A percentile compares a stretch with the other conserved stretches of the same genome.
Evolutionary conservation across 257 asterid species (phyloP).

Genomic region (Anisodus acutangulus): DNA sequence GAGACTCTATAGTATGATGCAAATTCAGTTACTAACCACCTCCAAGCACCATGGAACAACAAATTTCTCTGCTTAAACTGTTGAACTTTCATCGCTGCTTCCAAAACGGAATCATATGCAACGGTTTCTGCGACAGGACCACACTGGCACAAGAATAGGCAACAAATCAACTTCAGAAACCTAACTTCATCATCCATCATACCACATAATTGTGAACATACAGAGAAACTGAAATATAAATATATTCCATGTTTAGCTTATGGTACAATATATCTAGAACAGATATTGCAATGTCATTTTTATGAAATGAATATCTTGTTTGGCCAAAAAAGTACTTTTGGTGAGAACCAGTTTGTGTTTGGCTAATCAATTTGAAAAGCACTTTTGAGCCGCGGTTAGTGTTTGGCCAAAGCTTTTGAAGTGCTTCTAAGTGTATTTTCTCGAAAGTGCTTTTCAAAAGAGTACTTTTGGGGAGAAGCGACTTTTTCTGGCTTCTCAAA

Average conservation of each 20-base stretch:
- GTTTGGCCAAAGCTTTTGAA: no score
- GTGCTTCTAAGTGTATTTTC: no score
- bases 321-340: no score
- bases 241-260: not conserved
- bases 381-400: no score
- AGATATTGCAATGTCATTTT: not conserved
- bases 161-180: slow-evolving; percentile 24
- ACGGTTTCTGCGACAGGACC: slow-evolving; percentile 87
- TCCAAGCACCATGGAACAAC: slow-evolving; percentile 78
- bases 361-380: no score
- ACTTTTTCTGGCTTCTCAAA: no score
- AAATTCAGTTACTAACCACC: slow-evolving; percentile 82
- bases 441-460: no score
- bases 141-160: slow-evolving; percentile 50
- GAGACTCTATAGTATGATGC: slow-evolving; percentile 91
- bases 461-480: no score
- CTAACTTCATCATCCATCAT: slow-evolving; percentile 27
- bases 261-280: not conserved
- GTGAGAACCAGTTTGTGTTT: no score
- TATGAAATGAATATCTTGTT: not conserved
- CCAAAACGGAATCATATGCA: slow-evolving; percentile 87
- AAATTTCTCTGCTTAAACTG: slow-evolving; percentile 81
- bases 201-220: not conserved
- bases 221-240: not conserved
- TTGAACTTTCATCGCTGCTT: slow-evolving; percentile 88